These are phyloP conservation scores for Apiotrichum gracile DNA, from an alignment of 1,284 basidiomycete genomes.

Conservation along the genomic window DNA sequence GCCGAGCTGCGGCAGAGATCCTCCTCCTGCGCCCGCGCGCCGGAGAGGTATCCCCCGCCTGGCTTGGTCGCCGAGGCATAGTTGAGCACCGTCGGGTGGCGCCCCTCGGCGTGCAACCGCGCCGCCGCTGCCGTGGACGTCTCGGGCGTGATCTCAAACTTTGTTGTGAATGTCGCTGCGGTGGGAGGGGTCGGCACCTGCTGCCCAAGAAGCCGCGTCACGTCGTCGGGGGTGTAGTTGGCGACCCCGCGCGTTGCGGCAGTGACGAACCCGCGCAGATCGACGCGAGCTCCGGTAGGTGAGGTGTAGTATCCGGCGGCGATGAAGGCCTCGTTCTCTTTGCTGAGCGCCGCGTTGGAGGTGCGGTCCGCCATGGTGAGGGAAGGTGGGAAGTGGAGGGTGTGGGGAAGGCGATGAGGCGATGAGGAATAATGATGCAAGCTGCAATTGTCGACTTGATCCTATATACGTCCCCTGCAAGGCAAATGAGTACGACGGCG, in stretches of 20 bases:
- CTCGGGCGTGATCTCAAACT: constrained; percentile 7
- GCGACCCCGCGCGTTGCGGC: not conserved
- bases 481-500: too few species aligned
- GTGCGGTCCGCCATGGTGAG: not conserved
- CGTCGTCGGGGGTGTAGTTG: constrained; percentile 2
- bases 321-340: constrained; percentile 9
- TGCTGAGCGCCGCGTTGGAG: constrained; percentile 1
- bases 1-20: constrained; percentile 15
- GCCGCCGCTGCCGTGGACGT: constrained; percentile 7
- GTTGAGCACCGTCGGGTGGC: constrained; percentile 9
- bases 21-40: constrained; percentile 16
- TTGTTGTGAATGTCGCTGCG: not conserved
- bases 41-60: constrained; percentile 15
- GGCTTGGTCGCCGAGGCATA: constrained; percentile 14
- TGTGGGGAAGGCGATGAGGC: not conserved
- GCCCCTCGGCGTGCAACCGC: constrained; percentile 4
- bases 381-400: not conserved
- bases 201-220: not conserved
- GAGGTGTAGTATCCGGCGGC: constrained; percentile 1
- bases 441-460: too few species aligned
- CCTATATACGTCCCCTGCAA: too few species aligned
- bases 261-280: constrained; percentile 3
- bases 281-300: not conserved
- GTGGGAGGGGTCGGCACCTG: not conserved
- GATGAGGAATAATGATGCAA: too few species aligned